Base-by-base conservation (phyloP, 2,329 filamentous ascomycete genomes). In the Cladosporium sp. region DNA sequence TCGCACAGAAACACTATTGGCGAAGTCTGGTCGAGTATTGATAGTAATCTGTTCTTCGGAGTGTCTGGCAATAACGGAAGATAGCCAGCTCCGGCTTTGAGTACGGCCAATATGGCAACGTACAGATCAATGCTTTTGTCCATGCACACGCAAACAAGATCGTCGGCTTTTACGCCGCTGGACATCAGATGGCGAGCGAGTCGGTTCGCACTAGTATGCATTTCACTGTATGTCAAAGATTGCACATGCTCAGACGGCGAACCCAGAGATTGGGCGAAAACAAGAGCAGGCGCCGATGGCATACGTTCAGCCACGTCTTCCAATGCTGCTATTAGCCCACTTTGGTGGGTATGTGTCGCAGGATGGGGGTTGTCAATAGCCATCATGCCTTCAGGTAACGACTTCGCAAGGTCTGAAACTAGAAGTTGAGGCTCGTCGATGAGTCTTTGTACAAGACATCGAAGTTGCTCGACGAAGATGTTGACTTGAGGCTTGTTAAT, bases 71-170 rank as follows among this genome's bases (percentile, higher is more conserved):
- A 80, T 3, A 96, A 78, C 0, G 91, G 90, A n/a, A 96, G 74
- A 67, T 95, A 94, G 7, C 86, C 90, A 66, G 86, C 87, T 8
- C 90, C 90, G 5, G 84, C 77, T 67, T 95, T 95, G 34, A 90
- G 72, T 20, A 87, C 82, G 1, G 85, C 91, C 30, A 96, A 77
- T 25, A 96, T 89, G 0, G 85, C 81, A 28, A 86, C 78, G 67
- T 96, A 96, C 0, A 95, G 75, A 25, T 85, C 72, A 1, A 85
- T 71, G 0, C 87, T 92, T 69, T 94, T 95, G 20, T 92, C 84
- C 82, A 95, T 87, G 47, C 88, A 78, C 45, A 96, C 82, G 36
- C 86, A 86, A n/a, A 95, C 77, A 9, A 90, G 74, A 15, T 84
- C 78, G 7, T 85, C 82, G 1, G 78, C 72, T 1, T 71, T 61